Base-by-base conservation (phyloP, 768 basidiomycete genomes). In the Kwoniella europaea region DNA sequence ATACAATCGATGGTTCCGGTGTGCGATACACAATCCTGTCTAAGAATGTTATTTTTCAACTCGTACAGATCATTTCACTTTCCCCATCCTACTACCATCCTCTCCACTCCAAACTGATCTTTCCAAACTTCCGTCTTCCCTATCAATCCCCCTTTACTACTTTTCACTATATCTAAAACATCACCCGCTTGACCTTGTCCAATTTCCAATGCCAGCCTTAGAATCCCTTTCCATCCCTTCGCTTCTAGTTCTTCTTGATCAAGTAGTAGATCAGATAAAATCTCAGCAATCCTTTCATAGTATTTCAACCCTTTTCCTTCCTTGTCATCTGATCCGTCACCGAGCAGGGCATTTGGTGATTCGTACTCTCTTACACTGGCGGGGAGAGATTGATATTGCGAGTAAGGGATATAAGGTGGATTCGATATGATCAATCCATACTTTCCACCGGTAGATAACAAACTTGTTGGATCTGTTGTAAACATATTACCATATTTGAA, bases 301-400 rank as follows among this genome's bases (percentile, higher is more conserved):
- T 90, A 91, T 6, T 88, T 79, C 83, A 96, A 84, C 74, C 92
- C 88, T 42, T 83, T 76, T 27, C 76, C 80, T 4, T 72, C 62
- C 52, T 20, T 63, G 10, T 55, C 69, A 43, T 15, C 65, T 42
- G 35, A 18, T 35, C 87, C 86, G 86, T 92, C 93, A 22, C 92
- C 94, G 54, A 94, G 86, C 24, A 98, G 88, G 12, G 95, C 95
- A 16, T 85, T 86, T 10, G 87, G 88, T 84, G 95, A 93, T 83
- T 98, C 96, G 80, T 88, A 92, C 63, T 88, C 86, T 62, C 85
- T 87, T 64, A 98, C 94, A 59, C 89, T 90, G n/a, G 79, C 70
- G 9, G 90, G 87, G 43, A 98, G 87, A 24, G 76, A 63, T 54
- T 88, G 83, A 79, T 90, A 95, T 69, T 91, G 90, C 50, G 83